Conservation (phyloP, 305 asterid genomes). For the Rubia balearica region DNA sequence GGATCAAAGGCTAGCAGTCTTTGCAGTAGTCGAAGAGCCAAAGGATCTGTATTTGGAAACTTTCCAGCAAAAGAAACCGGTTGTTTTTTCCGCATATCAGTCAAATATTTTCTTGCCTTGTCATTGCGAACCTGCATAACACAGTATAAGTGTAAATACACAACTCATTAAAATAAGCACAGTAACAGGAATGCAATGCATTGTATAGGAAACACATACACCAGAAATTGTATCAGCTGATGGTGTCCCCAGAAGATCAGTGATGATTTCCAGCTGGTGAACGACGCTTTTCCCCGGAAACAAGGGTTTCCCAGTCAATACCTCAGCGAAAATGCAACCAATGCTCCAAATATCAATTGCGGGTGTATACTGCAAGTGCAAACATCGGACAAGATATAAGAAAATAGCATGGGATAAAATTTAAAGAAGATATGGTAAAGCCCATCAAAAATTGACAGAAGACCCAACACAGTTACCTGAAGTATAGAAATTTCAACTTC, state of each 20-base stretch:
- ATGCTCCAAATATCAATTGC: constrained; percentile 53
- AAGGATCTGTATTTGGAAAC: constrained; percentile 35
- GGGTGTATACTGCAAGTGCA: constrained; percentile 43
- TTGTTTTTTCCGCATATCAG: constrained; percentile 37
- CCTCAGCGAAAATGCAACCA: constrained; percentile 53
- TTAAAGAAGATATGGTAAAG: constrained; percentile 14
- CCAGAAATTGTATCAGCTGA: constrained; percentile 68
- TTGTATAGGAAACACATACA: constrained; percentile 46
- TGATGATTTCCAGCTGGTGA: constrained; percentile 51
- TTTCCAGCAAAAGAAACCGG: constrained; percentile 33
- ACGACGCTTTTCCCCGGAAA: constrained; percentile 53
- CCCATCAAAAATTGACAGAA: constrained; percentile 33
- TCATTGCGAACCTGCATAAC: constrained; percentile 42
- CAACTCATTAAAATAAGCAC: neutral
- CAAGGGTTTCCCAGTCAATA: constrained; percentile 46
- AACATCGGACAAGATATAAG: constrained; percentile 2
- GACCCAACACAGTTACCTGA: constrained; percentile 69
- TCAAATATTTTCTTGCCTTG: constrained; percentile 48
- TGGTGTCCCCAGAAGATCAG: constrained; percentile 51
- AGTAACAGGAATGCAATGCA: constrained; percentile 22
- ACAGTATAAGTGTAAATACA: constrained; percentile 7
- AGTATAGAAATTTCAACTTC: constrained; percentile 80
- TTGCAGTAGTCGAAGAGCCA: constrained; percentile 34
- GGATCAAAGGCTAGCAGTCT: constrained; percentile 48
- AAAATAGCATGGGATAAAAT: neutral